phyloP scores from a whole-genome alignment of 2,329 filamentous ascomycete species.

The Incumbomyces lentus region DNA sequence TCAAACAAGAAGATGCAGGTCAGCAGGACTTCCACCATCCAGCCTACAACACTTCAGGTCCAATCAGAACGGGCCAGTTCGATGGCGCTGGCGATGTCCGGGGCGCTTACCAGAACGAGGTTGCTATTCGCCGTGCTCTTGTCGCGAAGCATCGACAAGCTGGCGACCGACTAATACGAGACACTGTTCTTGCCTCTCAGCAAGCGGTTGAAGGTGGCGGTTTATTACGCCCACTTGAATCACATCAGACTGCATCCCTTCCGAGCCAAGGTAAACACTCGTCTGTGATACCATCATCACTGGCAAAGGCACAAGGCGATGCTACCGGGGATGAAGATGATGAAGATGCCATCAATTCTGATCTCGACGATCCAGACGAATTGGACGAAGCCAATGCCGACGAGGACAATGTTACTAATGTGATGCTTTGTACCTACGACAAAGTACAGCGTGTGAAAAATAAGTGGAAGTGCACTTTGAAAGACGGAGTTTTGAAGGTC shows the following conservation, averaged over 20 bases:
- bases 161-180: constrained; percentile 31
- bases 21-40: constrained; percentile 10
- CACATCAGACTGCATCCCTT: constrained; percentile 28
- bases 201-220: constrained; percentile 36
- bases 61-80: constrained; percentile 50
- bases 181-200: constrained; percentile 33
- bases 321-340: constrained; percentile 45
- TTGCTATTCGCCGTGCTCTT: constrained; percentile 32
- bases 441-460: constrained; percentile 99
- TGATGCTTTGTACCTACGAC: constrained; percentile 98
- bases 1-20: constrained; percentile 2
- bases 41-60: constrained; percentile 26
- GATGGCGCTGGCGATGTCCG: constrained; percentile 61
- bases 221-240: constrained; percentile 33
- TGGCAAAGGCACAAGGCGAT: constrained; percentile 43
- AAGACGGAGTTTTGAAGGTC: constrained; percentile 88
- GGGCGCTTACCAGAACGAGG: constrained; percentile 43
- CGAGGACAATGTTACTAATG: constrained; percentile 71
- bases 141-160: constrained; percentile 27
- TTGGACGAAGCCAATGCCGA: constrained; percentile 79
- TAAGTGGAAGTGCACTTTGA: constrained; percentile 98
- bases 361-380: constrained; percentile 90
- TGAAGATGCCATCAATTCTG: constrained; percentile 96
- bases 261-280: constrained; percentile 21
- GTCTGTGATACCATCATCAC: constrained; percentile 15